phyloP scores from a whole-genome alignment of 371 early-diverging fungal genomes.

The Apophysomyces ossiformis region DNA sequence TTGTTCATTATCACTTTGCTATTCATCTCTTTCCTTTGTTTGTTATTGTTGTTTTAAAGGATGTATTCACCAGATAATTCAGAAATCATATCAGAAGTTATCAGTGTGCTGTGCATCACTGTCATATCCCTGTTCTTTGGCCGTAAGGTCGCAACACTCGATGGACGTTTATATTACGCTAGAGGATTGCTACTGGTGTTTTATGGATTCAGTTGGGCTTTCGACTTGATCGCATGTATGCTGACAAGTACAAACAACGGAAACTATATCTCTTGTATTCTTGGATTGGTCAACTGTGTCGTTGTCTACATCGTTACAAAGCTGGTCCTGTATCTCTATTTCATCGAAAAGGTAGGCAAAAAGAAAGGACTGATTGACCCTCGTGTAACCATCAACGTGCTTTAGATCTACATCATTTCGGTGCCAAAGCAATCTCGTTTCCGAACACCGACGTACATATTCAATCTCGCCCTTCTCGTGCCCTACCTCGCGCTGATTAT shows the following conservation, averaged over 20 bases:
- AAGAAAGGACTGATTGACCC: constrained; percentile 15
- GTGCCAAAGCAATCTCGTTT: constrained; percentile 26
- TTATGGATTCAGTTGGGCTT: constrained; percentile 39
- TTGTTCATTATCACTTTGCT: constrained; percentile 1
- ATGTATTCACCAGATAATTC: constrained; percentile 38
- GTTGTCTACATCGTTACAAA: constrained; percentile 42
- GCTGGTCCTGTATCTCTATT: constrained; percentile 45
- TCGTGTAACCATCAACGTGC: not conserved
- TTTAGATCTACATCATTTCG: constrained; percentile 31
- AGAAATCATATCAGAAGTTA: constrained; percentile 37
- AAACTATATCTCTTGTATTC: constrained; percentile 38
- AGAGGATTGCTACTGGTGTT: constrained; percentile 41
- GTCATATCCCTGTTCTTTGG: constrained; percentile 49
- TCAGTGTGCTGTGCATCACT: constrained; percentile 40
- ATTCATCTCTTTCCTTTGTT: not conserved
- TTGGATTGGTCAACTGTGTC: constrained; percentile 42
- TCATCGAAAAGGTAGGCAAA: constrained; percentile 57
- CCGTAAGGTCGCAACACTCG: constrained; percentile 40
- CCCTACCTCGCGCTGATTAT: constrained; percentile 44
- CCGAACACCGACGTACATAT: constrained; percentile 33
- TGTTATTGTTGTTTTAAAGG: not conserved
- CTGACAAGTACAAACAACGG: constrained; percentile 45
- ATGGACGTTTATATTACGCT: constrained; percentile 42
- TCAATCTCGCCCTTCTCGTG: constrained; percentile 36
- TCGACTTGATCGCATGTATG: constrained; percentile 40